Percentiles rank a stretch among this genome's conserved stretches.
Evolutionary conservation across 768 basidiomycete species (phyloP).

Genomic region (Cystobasidium onofrii): DNA sequence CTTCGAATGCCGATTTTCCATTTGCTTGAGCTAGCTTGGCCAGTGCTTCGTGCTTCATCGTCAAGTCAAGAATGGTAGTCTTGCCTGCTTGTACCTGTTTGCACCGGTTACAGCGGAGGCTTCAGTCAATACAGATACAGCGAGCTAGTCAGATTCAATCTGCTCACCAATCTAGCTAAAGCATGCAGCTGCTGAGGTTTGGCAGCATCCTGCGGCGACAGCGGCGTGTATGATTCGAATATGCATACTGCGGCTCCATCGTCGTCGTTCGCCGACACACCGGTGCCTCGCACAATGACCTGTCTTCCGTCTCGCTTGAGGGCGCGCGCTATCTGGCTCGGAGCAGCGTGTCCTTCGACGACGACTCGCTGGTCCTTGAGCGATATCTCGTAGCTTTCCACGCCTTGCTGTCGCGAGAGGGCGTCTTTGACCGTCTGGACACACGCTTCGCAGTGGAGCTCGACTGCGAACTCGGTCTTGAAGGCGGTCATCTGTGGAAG

Average conservation of each 20-base stretch:
- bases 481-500: background rate
- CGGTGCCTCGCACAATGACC: conserved; percentile 33
- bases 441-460: conserved; percentile 17
- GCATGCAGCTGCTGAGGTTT: conserved; percentile 19
- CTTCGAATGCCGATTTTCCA: background rate
- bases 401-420: conserved; percentile 11
- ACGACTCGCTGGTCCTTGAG: conserved; percentile 23
- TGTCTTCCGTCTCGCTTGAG: conserved; percentile 34
- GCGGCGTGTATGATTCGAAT: conserved; percentile 18
- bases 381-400: conserved; percentile 26
- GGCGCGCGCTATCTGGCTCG: conserved; percentile 18
- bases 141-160: too few relatives aligned
- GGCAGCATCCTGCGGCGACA: background rate
- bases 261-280: background rate
- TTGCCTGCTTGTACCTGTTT: conserved; percentile 30
- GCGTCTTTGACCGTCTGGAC: background rate
- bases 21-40: conserved; percentile 9
- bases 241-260: conserved; percentile 30
- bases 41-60: conserved; percentile 24
- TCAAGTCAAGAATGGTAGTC: conserved; percentile 30
- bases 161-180: conserved; percentile 24
- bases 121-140: too few relatives aligned
- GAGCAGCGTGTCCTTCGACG: conserved; percentile 20
- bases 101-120: background rate
- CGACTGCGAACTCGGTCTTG: conserved; percentile 27